Evolutionary conservation across 805 yeast genomes (phyloP), one percentile per base, ranked within the genome.

Genomic region (Kazachstania bromeliacearum): DNA sequence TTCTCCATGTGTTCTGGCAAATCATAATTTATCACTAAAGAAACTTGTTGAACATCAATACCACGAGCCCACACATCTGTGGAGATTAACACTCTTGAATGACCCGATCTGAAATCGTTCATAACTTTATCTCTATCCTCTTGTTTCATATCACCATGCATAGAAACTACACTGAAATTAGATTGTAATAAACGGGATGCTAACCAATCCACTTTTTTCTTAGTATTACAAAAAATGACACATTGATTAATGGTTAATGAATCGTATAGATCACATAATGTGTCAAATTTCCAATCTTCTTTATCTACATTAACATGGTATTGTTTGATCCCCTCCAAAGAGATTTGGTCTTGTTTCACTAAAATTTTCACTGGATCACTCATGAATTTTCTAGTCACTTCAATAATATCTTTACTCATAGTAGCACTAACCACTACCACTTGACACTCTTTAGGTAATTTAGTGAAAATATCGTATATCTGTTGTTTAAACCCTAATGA

Each of bases 11-110:
- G 82, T 48, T 76, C 71, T 30, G 96, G 96, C 52, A 88, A 67
- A 64, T 88, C 97, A 68, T 85, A 88, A 71, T 88, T 88, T 48
- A 88, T 84, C 45, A 88, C 97, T 49, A 89, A 72, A 22, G 95
- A 85, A 39, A 88, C 95, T 68, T 88, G 97, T 68, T 88, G 97
- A 37, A 88, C 96, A 67, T 88, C 97, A 48, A 88, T 88, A 65
- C 97, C 97, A 67, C 97, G 78, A 26, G 97, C 96, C 78, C 88
- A 85, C 46, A 88, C 83, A 64, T 88, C 96, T 37, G 97, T 88
- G 25, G 95, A 75, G 48, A 88, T 89, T 57, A 89, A 70, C 36
- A 89, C 89, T 60, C 97, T 76, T 25, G 96, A 85, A 43, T 85
- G 79, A 40, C 97, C 97, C 35, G 87, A 75, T 63, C 98, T 75